Conservation (phyloP, 139 green algal species). For the Chlamydomonas sphaeroides region DNA sequence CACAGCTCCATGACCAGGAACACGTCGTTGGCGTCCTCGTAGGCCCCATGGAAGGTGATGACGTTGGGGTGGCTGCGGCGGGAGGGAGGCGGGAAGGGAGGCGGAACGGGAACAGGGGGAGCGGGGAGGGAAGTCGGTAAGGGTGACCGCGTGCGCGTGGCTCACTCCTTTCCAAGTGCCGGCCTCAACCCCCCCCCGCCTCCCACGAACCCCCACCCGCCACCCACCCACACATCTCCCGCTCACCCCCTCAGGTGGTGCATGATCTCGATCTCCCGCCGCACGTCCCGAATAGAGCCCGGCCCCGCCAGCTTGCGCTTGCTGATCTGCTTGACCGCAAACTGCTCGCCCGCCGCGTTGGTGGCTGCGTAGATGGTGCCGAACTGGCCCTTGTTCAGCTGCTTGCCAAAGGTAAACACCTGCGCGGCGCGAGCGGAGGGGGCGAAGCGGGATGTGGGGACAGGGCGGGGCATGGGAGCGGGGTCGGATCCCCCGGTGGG, state of each 20-base stretch:
- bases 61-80: constrained; percentile 17
- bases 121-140: no score
- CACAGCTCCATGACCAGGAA: constrained; percentile 93
- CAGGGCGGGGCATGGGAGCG: no score
- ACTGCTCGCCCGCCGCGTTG: constrained; percentile 62
- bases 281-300: constrained; percentile 92
- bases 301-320: constrained; percentile 86
- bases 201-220: no score
- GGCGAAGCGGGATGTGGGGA: no score
- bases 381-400: constrained; percentile 43
- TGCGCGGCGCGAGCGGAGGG: no score
- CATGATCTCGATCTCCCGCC: constrained; percentile 93
- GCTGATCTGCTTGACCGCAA: constrained; percentile 91
- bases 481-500: no score
- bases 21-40: constrained; percentile 80
- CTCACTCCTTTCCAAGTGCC: no score
- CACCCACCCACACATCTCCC: no score
- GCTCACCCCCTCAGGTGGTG: constrained; percentile 81
- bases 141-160: no score
- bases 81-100: no score
- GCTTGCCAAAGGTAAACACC: constrained; percentile 25
- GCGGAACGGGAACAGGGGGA: no score
- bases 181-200: no score
- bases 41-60: constrained; percentile 48
- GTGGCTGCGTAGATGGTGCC: constrained; percentile 21